Evolutionary conservation across 1,284 basidiomycete species (phyloP).

Genomic region (Sporisorium sorghi): DNA sequence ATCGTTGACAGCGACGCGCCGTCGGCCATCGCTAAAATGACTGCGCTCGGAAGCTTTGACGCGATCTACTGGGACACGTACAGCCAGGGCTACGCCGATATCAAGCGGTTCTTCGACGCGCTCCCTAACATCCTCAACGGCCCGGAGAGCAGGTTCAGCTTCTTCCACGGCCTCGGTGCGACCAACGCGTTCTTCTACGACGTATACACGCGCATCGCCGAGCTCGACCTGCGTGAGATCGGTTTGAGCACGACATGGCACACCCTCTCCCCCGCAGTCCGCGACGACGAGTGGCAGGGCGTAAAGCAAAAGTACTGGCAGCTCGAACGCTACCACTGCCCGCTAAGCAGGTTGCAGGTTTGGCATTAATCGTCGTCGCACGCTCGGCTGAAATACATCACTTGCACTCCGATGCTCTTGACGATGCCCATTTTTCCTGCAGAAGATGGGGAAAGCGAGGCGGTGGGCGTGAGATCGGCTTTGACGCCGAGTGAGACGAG

Average conservation of each 20-base stretch:
- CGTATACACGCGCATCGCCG: constrained; percentile 86
- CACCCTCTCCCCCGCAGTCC: constrained; percentile 72
- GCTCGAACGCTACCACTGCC: constrained; percentile 52
- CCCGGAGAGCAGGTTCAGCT: constrained; percentile 79
- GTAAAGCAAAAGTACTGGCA: constrained; percentile 64
- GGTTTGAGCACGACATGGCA: constrained; percentile 81
- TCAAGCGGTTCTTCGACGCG: constrained; percentile 84
- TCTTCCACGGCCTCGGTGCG: constrained; percentile 96
- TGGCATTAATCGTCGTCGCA: constrained; percentile 9
- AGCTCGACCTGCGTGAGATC: constrained; percentile 84
- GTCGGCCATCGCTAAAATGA: constrained; percentile 82
- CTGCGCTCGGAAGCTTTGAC: constrained; percentile 79
- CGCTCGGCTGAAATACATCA: constrained; percentile 80
- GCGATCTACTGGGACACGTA: constrained; percentile 95
- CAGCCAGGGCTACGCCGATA: constrained; percentile 83
- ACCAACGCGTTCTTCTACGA: constrained; percentile 86
- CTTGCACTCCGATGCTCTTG: constrained; percentile 85
- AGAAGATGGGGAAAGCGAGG: constrained; percentile 71
- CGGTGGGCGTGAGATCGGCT: constrained; percentile 82
- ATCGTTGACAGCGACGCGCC: constrained; percentile 83
- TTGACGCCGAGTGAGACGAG: constrained; percentile 88
- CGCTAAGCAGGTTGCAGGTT: constrained; percentile 39
- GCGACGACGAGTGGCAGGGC: constrained; percentile 63
- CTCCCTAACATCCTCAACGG: constrained; percentile 84
- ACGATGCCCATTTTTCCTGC: constrained; percentile 68